Conservation (phyloP, 2,329 filamentous ascomycete species). For the Alternaria burnsii region DNA sequence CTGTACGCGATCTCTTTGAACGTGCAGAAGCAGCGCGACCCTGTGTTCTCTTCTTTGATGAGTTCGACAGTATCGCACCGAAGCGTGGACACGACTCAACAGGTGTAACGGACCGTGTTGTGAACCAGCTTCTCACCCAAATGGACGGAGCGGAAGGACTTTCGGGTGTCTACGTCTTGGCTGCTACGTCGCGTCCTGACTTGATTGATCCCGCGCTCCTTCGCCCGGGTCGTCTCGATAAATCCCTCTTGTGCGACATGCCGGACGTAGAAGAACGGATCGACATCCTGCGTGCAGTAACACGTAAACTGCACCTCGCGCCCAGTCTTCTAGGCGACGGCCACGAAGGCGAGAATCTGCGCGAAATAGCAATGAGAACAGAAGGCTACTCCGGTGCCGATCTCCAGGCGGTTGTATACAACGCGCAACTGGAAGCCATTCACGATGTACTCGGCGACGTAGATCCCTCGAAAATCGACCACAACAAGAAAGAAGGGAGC, state of each 20-base stretch:
- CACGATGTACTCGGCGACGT: slow-evolving; percentile 83
- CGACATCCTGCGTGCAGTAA: slow-evolving; percentile 88
- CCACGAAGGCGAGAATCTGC: slow-evolving; percentile 55
- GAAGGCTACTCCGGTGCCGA: slow-evolving; percentile 95
- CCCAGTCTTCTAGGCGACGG: slow-evolving; percentile 65
- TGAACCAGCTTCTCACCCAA: slow-evolving; percentile 97
- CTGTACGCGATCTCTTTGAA: slow-evolving; percentile 92
- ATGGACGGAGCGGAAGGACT: slow-evolving; percentile 98
- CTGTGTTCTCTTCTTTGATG: slow-evolving; percentile 97
- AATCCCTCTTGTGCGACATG: slow-evolving; percentile 90
- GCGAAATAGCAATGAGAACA: slow-evolving; percentile 79
- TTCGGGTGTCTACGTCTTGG: slow-evolving; percentile 93
- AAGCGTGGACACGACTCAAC: slow-evolving; percentile 97
- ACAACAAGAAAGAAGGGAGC: slow-evolving; percentile 35
- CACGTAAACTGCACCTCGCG: slow-evolving; percentile 78
- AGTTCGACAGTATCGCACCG: slow-evolving; percentile 97
- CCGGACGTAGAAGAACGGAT: slow-evolving; percentile 80
- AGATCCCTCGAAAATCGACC: slow-evolving; percentile 38
- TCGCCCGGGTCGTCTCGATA: slow-evolving; percentile 90
- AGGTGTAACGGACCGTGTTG: slow-evolving; percentile 97
- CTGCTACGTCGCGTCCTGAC: slow-evolving; percentile 91
- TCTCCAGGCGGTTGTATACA: slow-evolving; percentile 92
- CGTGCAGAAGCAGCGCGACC: slow-evolving; percentile 88
- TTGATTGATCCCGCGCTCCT: slow-evolving; percentile 94
- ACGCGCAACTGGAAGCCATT: slow-evolving; percentile 95